Base-by-base conservation (phyloP, 495 filamentous ascomycete species). In the Hypomontagnella submonticulosa region DNA sequence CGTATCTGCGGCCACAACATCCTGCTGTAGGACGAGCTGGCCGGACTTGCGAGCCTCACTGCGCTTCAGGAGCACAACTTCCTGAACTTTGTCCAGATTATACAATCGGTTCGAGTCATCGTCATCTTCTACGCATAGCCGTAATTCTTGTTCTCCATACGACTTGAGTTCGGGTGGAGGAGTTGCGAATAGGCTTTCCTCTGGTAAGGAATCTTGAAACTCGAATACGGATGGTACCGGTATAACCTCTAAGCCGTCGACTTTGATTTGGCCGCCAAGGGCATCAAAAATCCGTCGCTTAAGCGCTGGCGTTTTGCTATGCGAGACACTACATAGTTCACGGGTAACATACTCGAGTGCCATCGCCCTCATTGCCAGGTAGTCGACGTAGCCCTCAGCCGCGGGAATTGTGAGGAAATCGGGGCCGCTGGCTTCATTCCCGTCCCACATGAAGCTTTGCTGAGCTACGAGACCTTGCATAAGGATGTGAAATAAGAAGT, bases 141-240 rank as follows among this genome's bases (percentile, higher is more conserved):
- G 76, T 41, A 94, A 70, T 57, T 89, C 84, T 34, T 94, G 67
- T 38, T 86, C 84, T 12, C 79, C 72, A 52, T 93, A 88, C 36
- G 84, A 79, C 8, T 73, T 72, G 15, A 87, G 75, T 10, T 79
- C 57, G 6, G 90, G 88, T 1, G 69, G 53, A 8, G 75, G 55
- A 33, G 83, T 70, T 36, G 80, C 64, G 61, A 81, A 82, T 1
- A 79, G 51, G 40, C 87, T 80, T 40, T 93, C 87, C 6, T 91
- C 74, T 55, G 93, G 88, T 30, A 92, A 81, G 57, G 98, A 97
- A 76, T 98, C 96, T 57, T 97, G 92, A 16, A 97, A 84, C 64
- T 97, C 96, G 74, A 97, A 96, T 11, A 98, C 83, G 4, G 88
- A 90, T 3, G 88, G 83, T 44, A 90, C 89, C 11, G 76, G 70